Percentiles rank a stretch among this genome's conserved stretches.
Conservation (phyloP, 2,329 filamentous ascomycete species). For the Stachybotrys chlorohalonatus region DNA sequence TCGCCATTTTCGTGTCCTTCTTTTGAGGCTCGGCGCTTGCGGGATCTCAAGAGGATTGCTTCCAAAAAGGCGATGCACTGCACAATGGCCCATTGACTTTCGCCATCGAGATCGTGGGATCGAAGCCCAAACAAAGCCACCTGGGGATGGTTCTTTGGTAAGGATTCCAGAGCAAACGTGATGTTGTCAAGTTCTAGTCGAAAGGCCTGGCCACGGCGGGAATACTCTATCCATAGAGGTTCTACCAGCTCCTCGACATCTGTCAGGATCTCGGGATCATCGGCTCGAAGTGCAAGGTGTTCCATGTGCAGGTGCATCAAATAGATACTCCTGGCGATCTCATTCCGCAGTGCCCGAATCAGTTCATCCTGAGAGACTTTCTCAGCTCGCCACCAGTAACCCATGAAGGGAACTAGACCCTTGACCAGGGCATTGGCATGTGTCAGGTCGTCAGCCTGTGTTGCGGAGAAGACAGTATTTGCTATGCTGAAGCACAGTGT, state of each 20-base stretch:
- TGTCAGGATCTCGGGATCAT: conserved; percentile 27
- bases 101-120: conserved; percentile 41
- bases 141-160: conserved; percentile 34
- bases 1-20: conserved; percentile 21
- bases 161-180: conserved; percentile 39
- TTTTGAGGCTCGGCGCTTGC: conserved; percentile 9
- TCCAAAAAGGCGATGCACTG: conserved; percentile 52
- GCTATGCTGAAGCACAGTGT: conserved; percentile 67
- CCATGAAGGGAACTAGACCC: conserved; percentile 61
- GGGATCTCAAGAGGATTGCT: conserved; percentile 27
- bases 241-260: conserved; percentile 59
- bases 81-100: conserved; percentile 52
- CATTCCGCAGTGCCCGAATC: conserved; percentile 59
- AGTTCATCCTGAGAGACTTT: conserved; percentile 50
- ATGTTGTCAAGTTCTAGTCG: conserved; percentile 74
- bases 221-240: conserved; percentile 70
- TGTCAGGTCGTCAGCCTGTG: conserved; percentile 58
- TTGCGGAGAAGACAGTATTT: conserved; percentile 58
- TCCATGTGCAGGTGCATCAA: conserved; percentile 56
- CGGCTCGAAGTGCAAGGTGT: conserved; percentile 37
- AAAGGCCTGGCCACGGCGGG: conserved; percentile 58
- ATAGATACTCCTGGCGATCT: conserved; percentile 66
- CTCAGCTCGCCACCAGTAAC: conserved; percentile 69
- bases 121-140: conserved; percentile 44
- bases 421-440: conserved; percentile 52